Base-by-base conservation (phyloP, 805 yeast species). In the Priceomyces carsonii region DNA sequence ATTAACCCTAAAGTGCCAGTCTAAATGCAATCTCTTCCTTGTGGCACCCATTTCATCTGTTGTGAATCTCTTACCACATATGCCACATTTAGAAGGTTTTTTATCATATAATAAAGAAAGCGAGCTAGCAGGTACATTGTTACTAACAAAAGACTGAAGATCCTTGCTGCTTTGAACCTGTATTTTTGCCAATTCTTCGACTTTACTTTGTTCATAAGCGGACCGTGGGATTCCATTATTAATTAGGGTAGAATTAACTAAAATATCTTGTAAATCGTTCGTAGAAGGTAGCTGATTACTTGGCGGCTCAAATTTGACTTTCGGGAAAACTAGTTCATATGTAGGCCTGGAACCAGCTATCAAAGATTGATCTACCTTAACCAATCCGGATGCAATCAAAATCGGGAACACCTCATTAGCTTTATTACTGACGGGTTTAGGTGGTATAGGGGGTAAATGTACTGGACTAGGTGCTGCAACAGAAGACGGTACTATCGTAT, bases 1-100 rank as follows among this genome's bases (percentile, higher is more conserved):
- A 59, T 88, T 91, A 28, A 87, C 84, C 49, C 98, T 76, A 67
- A 88, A 89, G 66, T 91, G 98, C 97, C 97, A 91, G 59, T 91
- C 99, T 45, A 88, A 65, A 61, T 93, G 99, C 12, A 77, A 70
- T 33, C 81, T 48, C 38, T 66, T 76, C 39, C 75, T 75, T 31
- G 63, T 61, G 5, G 60, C 59, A 10, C 88, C 95, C 31, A 70
- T 75, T 2, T 60, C 64, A 22, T 80, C 76, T 35, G 75, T 73
- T 3, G 77, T 70, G 55, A 88, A 93, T 44, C 99, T 65, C 56
- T 86, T 86, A 16, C 97, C 95, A 64, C 99, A 93, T 13, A 82
- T 80, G 10, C 85, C 77, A 66, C 99, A 93, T 59, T 88, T 91
- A 43, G 84, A 76, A 3, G 93, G 79, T 48, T 82, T 77, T 18